phyloP scores from a whole-genome alignment of 805 yeast species.

The Saitoella complicata region DNA sequence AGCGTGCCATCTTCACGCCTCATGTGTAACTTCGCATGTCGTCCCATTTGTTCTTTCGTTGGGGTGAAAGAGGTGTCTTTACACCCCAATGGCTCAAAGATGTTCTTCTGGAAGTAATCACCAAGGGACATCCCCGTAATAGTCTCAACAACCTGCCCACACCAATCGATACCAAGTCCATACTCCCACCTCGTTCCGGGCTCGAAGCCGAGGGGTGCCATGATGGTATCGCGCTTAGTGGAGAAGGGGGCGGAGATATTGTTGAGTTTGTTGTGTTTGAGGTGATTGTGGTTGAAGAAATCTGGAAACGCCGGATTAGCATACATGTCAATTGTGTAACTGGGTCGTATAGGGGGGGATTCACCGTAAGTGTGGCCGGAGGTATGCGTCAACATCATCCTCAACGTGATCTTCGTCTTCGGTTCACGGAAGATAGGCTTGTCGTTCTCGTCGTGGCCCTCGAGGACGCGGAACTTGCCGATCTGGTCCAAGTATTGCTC shows the following conservation, averaged over 20 bases:
- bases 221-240: constrained; percentile 4
- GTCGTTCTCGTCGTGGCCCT: constrained; percentile 15
- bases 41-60: constrained; percentile 9
- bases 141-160: constrained; percentile 21
- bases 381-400: constrained; percentile 25
- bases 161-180: constrained; percentile 25
- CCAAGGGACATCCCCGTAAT: constrained; percentile 19
- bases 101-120: constrained; percentile 18
- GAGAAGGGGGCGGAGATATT: constrained; percentile 7
- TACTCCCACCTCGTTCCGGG: constrained; percentile 26
- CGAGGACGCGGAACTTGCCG: constrained; percentile 15
- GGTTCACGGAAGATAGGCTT: constrained; percentile 16
- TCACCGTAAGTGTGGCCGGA: not conserved
- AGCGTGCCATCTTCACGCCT: constrained; percentile 14
- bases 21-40: constrained; percentile 15
- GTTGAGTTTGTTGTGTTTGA: constrained; percentile 7
- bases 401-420: constrained; percentile 21
- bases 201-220: constrained; percentile 21
- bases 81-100: constrained; percentile 21
- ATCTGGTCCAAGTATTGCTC: constrained; percentile 22
- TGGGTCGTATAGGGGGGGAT: not conserved
- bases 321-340: too few relatives aligned
- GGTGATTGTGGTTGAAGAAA: constrained; percentile 6
- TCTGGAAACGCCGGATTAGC: too few relatives aligned
- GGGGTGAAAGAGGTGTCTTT: constrained; percentile 18